Evolutionary conservation across 805 yeast genomes (phyloP), one percentile per base, ranked within the genome.

Genomic region (Sugiyamaella valdiviana): DNA sequence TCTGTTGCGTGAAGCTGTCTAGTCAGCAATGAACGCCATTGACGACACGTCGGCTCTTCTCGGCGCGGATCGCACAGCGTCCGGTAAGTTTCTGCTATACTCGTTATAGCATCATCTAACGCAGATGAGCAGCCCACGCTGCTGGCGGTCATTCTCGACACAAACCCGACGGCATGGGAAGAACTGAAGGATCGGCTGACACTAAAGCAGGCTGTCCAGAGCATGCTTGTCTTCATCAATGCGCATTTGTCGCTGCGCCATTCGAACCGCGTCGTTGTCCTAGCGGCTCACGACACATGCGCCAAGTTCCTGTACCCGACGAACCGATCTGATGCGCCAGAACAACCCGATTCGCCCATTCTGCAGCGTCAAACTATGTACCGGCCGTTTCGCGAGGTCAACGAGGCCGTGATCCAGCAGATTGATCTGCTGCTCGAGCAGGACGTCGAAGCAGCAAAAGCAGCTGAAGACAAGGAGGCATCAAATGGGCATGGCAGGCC

Each of bases 181-280:
- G 57, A 62, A 45, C 55, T 59, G 32, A 48, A 60, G 46, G 57
- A 61, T 51, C 49, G 67, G 41, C 60, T 75, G n/a, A 60, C 79
- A 39, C 64, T 87, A 19, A 73, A 76, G 52, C 79, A 80, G 39
- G 79, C 83, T 6, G 64, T 84, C 5, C 76, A 83, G 53, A 71
- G 90, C 2, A 60, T 90, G 6, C 65, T 88, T 26, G 88, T 93
- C 20, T 81, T 84, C 59, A 64, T 90, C 45, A 93, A 93, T 64
- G 89, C 95, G 1, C 99, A 93, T 64, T 63, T 93, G 42, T 82
- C 98, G 0, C 72, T 87, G 44, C 86, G 86, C 64, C 85, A 85
- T 56, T 79, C 89, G 35, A 93, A 93, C 63, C 78, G 78, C 59
- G 95, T 91, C 7, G 84, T 93, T 2, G 78, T 91, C 14, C 77